Percentiles rank a stretch among this genome's conserved stretches.
Evolutionary conservation across 2,329 filamentous ascomycete species (phyloP).

Genomic region (Hymenoscyphus infarciens): DNA sequence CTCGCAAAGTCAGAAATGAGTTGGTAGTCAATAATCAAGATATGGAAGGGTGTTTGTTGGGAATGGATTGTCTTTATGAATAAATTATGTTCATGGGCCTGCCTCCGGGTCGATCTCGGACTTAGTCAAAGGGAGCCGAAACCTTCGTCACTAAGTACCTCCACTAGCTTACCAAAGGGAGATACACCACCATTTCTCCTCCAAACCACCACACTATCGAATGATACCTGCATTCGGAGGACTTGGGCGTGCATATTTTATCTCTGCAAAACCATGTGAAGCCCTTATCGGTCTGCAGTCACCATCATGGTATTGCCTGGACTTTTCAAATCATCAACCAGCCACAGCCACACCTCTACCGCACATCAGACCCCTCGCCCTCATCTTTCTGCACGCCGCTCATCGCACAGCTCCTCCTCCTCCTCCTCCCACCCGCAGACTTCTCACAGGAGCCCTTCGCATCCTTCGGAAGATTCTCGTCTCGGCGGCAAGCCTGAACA

Average conservation of each 20-base stretch:
- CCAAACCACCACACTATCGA: not conserved
- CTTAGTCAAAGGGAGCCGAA: not conserved
- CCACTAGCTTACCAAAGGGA: too few species aligned
- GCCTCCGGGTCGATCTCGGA: not conserved
- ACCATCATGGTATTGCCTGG: constrained; percentile 48
- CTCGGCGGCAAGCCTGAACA: constrained; percentile 13
- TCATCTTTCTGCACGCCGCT: constrained; percentile 27
- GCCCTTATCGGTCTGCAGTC: constrained; percentile 22
- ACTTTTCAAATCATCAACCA: constrained; percentile 44
- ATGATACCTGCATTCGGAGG: not conserved
- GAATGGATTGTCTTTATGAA: too few species aligned
- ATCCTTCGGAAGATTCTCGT: constrained; percentile 20
- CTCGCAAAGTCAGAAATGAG: too few species aligned
- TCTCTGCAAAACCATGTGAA: constrained; percentile 27
- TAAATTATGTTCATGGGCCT: too few species aligned
- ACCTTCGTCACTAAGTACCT: not conserved
- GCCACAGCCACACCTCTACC: constrained; percentile 19
- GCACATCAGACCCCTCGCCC: constrained; percentile 33
- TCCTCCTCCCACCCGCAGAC: constrained; percentile 25
- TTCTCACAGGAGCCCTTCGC: not conserved
- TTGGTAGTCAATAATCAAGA: too few species aligned
- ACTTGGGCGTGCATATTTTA: constrained; percentile 2
- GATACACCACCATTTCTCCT: not conserved
- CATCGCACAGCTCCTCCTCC: constrained; percentile 26
- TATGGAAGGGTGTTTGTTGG: too few species aligned